Percentiles rank a stretch among this genome's conserved stretches.
phyloP scores from a whole-genome alignment of 306 rosid genomes.

The Vigna radiata region DNA sequence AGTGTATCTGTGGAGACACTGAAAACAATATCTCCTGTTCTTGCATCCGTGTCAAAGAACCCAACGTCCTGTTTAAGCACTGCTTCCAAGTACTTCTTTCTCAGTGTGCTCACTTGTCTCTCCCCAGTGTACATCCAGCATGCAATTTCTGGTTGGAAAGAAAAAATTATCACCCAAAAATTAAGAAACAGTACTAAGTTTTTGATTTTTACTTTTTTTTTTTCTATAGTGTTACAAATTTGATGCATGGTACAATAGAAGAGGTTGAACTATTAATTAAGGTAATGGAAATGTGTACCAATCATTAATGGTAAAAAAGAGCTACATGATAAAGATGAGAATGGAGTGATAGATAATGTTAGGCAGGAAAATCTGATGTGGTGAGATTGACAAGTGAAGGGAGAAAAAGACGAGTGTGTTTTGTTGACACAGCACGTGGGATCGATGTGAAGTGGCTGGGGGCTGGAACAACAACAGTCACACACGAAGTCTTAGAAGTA shows the following conservation, averaged over 20 bases:
- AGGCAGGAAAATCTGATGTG: slow-evolving; percentile 21
- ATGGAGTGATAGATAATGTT: slow-evolving; percentile 40
- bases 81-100: slow-evolving; percentile 94
- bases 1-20: slow-evolving; percentile 97
- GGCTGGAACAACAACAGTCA: slow-evolving; percentile 39
- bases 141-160: slow-evolving; percentile 71
- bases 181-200: neutral
- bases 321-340: slow-evolving; percentile 34
- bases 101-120: slow-evolving; percentile 89
- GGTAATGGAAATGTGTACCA: slow-evolving; percentile 31
- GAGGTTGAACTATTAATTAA: slow-evolving; percentile 10
- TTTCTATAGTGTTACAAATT: neutral
- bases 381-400: slow-evolving; percentile 48
- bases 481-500: slow-evolving; percentile 21
- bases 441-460: slow-evolving; percentile 50
- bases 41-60: slow-evolving; percentile 94
- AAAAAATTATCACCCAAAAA: neutral
- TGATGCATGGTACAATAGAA: slow-evolving; percentile 8
- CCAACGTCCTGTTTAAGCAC: slow-evolving; percentile 98
- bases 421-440: slow-evolving; percentile 53
- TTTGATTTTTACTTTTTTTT: neutral
- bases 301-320: neutral
- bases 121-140: slow-evolving; percentile 99
- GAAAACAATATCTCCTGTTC: slow-evolving; percentile 98
- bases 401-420: slow-evolving; percentile 44